Evolutionary conservation across 1,284 basidiomycete genomes (phyloP).

Genomic region (Ganoderma lingzhi): DNA sequence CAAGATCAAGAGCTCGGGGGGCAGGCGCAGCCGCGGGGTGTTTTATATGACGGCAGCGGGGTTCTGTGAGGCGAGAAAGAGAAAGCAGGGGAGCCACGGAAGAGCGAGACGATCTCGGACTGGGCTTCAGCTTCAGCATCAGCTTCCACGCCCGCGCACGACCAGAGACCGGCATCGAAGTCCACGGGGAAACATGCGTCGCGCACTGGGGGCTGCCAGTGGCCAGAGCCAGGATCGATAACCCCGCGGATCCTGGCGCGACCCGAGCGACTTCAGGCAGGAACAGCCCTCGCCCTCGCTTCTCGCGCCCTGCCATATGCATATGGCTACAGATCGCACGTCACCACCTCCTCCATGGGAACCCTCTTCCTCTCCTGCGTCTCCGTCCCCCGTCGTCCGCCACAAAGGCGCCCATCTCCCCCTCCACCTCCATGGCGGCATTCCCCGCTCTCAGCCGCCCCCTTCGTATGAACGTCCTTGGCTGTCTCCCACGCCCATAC

Average conservation of each 20-base stretch:
- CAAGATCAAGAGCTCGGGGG: conserved; percentile 15
- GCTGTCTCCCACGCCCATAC: conserved; percentile 17
- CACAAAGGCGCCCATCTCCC: conserved; percentile 11
- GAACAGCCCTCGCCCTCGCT: conserved; percentile 3
- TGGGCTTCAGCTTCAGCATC: not conserved
- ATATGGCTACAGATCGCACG: conserved; percentile 14
- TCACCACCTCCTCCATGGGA: conserved; percentile 22
- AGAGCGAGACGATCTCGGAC: conserved; percentile 17
- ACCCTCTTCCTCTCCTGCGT: conserved; percentile 10
- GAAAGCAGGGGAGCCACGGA: conserved; percentile 25
- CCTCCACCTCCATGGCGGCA: conserved; percentile 3
- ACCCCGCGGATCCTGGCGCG: conserved; percentile 30
- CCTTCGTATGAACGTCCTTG: conserved; percentile 11
- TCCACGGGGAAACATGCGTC: conserved; percentile 7
- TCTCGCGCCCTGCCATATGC: conserved; percentile 16
- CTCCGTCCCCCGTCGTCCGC: not conserved
- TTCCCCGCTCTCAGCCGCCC: conserved; percentile 4
- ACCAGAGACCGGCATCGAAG: conserved; percentile 3
- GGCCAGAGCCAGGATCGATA: conserved; percentile 7
- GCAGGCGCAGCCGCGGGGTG: not conserved
- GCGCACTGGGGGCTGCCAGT: conserved; percentile 3
- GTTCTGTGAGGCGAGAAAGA: conserved; percentile 11
- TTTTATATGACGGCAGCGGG: conserved; percentile 21
- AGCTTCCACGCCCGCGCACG: conserved; percentile 2
- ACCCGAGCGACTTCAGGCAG: conserved; percentile 25